Conservation (phyloP, 306 rosid genomes). For the Alnus glutinosa region DNA sequence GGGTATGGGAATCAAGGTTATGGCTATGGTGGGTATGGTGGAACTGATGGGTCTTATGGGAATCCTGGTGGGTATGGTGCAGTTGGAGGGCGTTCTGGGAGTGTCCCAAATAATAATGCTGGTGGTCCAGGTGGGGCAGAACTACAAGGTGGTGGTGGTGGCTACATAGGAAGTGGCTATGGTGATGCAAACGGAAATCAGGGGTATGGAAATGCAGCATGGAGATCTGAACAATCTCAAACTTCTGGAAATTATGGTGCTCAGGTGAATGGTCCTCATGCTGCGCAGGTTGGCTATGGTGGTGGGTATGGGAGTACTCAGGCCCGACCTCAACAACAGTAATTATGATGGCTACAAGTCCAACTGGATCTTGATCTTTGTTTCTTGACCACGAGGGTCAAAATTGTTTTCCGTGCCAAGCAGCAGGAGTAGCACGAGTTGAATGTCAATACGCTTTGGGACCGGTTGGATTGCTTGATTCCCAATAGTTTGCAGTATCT, state of each 20-base stretch:
- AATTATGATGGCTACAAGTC: constrained; percentile 43
- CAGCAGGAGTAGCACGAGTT: constrained; percentile 52
- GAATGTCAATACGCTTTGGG: constrained; percentile 57
- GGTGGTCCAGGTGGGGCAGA: constrained; percentile 74
- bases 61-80: constrained; percentile 79
- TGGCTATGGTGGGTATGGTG: constrained; percentile 88
- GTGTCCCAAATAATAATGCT: constrained; percentile 60
- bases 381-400: constrained; percentile 41
- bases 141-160: constrained; percentile 71
- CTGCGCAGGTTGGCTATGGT: constrained; percentile 73
- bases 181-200: constrained; percentile 85
- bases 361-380: constrained; percentile 43
- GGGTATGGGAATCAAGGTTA: constrained; percentile 91
- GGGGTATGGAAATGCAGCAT: constrained; percentile 81
- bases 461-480: constrained; percentile 98
- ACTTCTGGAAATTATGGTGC: constrained; percentile 73
- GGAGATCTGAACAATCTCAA: constrained; percentile 89
- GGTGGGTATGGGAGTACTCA: constrained; percentile 71
- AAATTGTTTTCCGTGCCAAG: constrained; percentile 46
- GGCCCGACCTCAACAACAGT: constrained; percentile 84
- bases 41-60: constrained; percentile 79
- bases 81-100: constrained; percentile 91
- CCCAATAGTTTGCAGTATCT: constrained; percentile 87
- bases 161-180: constrained; percentile 79
- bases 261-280: constrained; percentile 62